Evolutionary conservation across 2,329 filamentous ascomycete genomes (phyloP).

Genomic region (Hypocrella siamensis): DNA sequence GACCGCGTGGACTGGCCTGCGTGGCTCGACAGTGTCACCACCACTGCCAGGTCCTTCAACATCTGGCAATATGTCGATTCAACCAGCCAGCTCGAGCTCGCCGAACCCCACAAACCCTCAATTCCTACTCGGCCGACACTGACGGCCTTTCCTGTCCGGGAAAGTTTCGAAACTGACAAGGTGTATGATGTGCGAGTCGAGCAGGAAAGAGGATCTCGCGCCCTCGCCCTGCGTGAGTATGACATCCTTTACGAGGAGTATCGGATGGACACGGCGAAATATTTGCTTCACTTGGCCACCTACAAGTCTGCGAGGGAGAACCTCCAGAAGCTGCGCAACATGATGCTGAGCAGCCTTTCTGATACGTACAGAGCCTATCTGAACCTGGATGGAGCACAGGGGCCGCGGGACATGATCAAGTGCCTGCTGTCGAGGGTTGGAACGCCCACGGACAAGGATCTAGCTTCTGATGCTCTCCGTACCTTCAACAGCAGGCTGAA

Average conservation of each 20-base stretch:
- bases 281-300: conserved; percentile 1
- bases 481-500: conserved; percentile 1
- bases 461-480: conserved; percentile 1
- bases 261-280: conserved; percentile 4
- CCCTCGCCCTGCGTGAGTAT: conserved; percentile 3
- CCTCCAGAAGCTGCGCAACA: conserved; percentile 3
- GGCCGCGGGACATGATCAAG: conserved; percentile 4
- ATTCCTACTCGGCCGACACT: conserved; percentile 2
- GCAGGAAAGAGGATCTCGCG: conserved; percentile 2
- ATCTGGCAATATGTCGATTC: conserved; percentile 7
- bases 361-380: conserved; percentile 4
- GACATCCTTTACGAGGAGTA: conserved; percentile 4
- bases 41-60: conserved; percentile 1
- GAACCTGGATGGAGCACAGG: conserved; percentile 2
- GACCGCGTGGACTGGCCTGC: conserved; percentile 4
- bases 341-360: conserved; percentile 4
- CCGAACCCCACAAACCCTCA: conserved; percentile 1
- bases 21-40: conserved; percentile 4
- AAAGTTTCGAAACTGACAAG: conserved; percentile 2
- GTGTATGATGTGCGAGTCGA: conserved; percentile 2
- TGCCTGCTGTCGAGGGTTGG: conserved; percentile 1
- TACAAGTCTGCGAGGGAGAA: conserved; percentile 2
- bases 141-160: background rate
- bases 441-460: conserved; percentile 1
- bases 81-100: background rate